Percentiles rank a stretch among this genome's conserved stretches.
phyloP scores from a whole-genome alignment of 2,329 filamentous ascomycete genomes.

The Penicillium paneum region DNA sequence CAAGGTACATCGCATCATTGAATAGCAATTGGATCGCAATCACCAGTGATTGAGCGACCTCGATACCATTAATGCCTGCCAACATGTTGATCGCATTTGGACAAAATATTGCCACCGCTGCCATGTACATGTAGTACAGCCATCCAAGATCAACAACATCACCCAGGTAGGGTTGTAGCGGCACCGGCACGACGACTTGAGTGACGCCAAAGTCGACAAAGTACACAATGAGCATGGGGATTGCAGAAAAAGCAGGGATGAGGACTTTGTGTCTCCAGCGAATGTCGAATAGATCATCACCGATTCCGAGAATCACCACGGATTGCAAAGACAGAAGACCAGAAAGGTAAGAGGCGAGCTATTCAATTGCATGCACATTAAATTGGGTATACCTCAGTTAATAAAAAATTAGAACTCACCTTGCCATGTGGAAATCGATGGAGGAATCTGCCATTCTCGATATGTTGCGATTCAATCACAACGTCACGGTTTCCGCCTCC shows the following conservation, averaged over 20 bases:
- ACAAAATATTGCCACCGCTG: constrained; percentile 91
- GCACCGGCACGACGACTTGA: constrained; percentile 84
- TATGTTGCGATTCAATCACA: constrained; percentile 67
- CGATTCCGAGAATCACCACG: constrained; percentile 85
- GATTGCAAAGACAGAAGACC: constrained; percentile 90
- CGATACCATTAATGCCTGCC: constrained; percentile 98
- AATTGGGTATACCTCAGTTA: neutral
- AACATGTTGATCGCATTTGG: constrained; percentile 99
- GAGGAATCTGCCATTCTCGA: constrained; percentile 78
- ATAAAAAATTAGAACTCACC: constrained; percentile 46
- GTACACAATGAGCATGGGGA: constrained; percentile 93
- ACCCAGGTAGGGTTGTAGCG: constrained; percentile 79
- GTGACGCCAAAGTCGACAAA: constrained; percentile 98
- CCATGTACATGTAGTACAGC: constrained; percentile 96
- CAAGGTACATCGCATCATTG: constrained; percentile 85
- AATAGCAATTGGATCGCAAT: constrained; percentile 78
- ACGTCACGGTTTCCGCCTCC: constrained; percentile 90
- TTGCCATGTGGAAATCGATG: constrained; percentile 94
- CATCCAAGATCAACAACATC: constrained; percentile 77
- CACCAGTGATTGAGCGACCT: constrained; percentile 89
- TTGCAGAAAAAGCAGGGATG: constrained; percentile 89
- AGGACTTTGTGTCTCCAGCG: constrained; percentile 98
- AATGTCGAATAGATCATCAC: constrained; percentile 96
- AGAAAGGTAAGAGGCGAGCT: constrained; percentile 93
- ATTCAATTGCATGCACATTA: constrained; percentile 12